Percentiles rank a stretch among this genome's conserved stretches.
Evolutionary conservation across 371 early-diverging fungal genomes (phyloP).

Genomic region (Rhizomucor pusillus): DNA sequence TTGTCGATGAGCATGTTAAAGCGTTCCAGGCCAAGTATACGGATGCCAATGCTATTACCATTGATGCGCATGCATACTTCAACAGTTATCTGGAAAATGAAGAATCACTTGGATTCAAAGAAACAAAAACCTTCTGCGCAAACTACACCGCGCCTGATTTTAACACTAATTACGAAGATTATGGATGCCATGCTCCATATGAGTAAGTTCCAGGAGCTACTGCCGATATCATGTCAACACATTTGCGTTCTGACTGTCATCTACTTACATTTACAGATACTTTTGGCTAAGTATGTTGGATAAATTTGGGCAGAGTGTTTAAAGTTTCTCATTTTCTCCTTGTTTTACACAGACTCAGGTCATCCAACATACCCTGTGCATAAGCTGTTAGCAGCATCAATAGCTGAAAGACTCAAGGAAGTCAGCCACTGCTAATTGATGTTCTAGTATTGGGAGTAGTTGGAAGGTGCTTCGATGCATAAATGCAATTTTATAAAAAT

Average conservation of each 20-base stretch:
- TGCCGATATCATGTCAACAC: no score
- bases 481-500: no score
- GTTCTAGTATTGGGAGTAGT: no score
- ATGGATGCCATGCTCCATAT: constrained; percentile 15
- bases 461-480: no score
- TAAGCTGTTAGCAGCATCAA: constrained; percentile 5
- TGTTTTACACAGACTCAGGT: constrained; percentile 7
- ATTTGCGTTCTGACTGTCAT: no score
- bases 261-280: not conserved
- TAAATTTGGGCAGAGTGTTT: no score
- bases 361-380: constrained; percentile 19
- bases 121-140: constrained; percentile 10
- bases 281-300: constrained; percentile 3
- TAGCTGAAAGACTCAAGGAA: constrained; percentile 1
- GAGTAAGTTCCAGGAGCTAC: no score
- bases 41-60: constrained; percentile 10
- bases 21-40: constrained; percentile 10
- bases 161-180: constrained; percentile 14
- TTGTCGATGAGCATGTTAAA: constrained; percentile 6
- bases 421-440: constrained; percentile 1
- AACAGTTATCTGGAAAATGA: constrained; percentile 9
- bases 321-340: not conserved
- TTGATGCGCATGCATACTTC: constrained; percentile 13
- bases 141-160: constrained; percentile 15
- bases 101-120: constrained; percentile 7